These are phyloP conservation scores for Tolypocladium tundrense DNA, from an alignment of 2,329 filamentous ascomycete species.

Conservation along the genomic window DNA sequence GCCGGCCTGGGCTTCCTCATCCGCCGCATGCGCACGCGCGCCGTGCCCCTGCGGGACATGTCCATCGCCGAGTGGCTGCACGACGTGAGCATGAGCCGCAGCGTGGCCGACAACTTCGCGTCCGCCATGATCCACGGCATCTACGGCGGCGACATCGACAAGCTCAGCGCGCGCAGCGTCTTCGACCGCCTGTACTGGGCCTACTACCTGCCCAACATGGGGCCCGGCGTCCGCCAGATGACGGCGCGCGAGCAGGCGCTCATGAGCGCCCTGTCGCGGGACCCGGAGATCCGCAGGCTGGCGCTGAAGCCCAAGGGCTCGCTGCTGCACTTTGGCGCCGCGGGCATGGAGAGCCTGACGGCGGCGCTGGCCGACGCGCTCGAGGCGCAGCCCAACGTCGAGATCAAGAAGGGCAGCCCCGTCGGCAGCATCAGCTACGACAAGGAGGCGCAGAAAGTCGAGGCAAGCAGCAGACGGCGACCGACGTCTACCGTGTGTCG, in stretches of 20 bases:
- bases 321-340: conserved; percentile 26
- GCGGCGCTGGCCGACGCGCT: conserved; percentile 43
- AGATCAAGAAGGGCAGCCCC: conserved; percentile 38
- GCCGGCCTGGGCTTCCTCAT: conserved; percentile 15
- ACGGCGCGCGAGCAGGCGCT: conserved; percentile 18
- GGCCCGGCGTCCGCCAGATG: conserved; percentile 32
- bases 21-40: conserved; percentile 10
- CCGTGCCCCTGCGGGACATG: conserved; percentile 16
- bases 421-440: conserved; percentile 37
- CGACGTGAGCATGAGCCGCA: conserved; percentile 15
- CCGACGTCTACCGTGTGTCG: not conserved
- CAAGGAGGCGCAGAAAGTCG: conserved; percentile 23
- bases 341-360: conserved; percentile 54
- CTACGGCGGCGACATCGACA: conserved; percentile 79
- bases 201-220: conserved; percentile 15
- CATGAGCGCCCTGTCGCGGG: conserved; percentile 15
- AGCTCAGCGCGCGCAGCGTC: conserved; percentile 62
- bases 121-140: conserved; percentile 80
- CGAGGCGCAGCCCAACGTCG: conserved; percentile 44
- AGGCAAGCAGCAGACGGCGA: conserved; percentile 21
- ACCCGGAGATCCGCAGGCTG: conserved; percentile 18
- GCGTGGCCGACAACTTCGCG: conserved; percentile 57
- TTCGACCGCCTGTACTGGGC: conserved; percentile 20
- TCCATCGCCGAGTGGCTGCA: conserved; percentile 27
- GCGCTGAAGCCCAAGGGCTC: conserved; percentile 19